Base-by-base conservation (phyloP, 2,329 filamentous ascomycete species). In the Bipolaris oryzae region DNA sequence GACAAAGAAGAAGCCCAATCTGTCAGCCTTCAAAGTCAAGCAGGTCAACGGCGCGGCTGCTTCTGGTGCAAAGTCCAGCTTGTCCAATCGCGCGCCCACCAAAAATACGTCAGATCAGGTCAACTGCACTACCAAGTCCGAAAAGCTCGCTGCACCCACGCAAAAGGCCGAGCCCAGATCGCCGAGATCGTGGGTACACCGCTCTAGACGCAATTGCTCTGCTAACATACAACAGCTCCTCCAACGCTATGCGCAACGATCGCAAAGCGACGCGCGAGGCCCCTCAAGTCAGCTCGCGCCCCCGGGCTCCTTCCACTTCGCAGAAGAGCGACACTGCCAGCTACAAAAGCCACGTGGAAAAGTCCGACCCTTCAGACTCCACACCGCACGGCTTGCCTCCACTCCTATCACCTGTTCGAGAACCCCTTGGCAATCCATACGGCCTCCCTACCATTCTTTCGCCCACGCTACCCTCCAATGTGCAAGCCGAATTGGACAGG, bases 11-110 rank as follows among this genome's bases (percentile, higher is more conserved):
- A 87, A 86, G 72, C 87, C 88, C 58, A 86, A 78, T 52, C 72
- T 88, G 50, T 83, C 80, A 39, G 85, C 84, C 37, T 88, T 87
- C 73, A 87, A 85, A 73, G 84, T 80, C 58, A 85, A 85, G 63
- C 72, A 79, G 68, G 80, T 69, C 3, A 75, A 69, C 55, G 74
- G 72, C 44, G 59, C 69, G 50, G 63, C 64, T 21, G 67, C 71
- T 2, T 61, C 72, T 11, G 61, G 65, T 23, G 69, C 68, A 3
- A 75, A 75, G 60, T 69, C 71, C 28, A 61, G 50, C n/a, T 74
- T 71, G 21, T 68, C 71, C 3, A 68, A 61, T 16, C 54, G 67
- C 21, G 57, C 54, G 9, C 66, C 70, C 5, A 61, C 69, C 2
- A 73, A 70, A 53, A 56, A 65, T 20, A 39, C 55, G 16, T 33